Evolutionary conservation across 2,329 filamentous ascomycete genomes (phyloP).

Genomic region (Fusarium euwallaceae): DNA sequence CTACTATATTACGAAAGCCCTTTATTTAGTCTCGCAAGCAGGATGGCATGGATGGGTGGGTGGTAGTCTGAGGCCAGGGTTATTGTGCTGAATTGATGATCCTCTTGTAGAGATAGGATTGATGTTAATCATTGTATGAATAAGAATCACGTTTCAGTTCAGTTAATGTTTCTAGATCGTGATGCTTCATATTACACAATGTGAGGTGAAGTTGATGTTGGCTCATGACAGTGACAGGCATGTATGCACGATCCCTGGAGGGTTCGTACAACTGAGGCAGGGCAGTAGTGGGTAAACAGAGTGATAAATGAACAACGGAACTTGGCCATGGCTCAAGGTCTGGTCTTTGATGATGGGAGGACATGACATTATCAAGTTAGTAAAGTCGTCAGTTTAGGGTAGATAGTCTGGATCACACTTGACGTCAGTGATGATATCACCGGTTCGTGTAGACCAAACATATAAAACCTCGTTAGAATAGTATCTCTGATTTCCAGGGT

Average conservation of each 20-base stretch:
- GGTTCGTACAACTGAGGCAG: background rate
- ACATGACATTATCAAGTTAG: background rate
- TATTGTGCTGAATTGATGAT: slow-evolving; percentile 16
- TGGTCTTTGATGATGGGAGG: no score
- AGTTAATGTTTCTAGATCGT: background rate
- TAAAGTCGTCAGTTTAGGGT: background rate
- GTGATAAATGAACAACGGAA: background rate
- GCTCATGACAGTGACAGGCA: background rate
- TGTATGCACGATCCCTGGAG: background rate
- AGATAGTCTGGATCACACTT: background rate
- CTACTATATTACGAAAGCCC: slow-evolving; percentile 33
- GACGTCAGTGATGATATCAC: background rate
- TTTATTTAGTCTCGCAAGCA: slow-evolving; percentile 19
- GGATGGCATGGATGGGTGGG: slow-evolving; percentile 24
- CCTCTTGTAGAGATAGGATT: slow-evolving; percentile 36
- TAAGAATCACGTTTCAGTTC: slow-evolving; percentile 41
- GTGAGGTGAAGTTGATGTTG: background rate
- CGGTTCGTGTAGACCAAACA: background rate
- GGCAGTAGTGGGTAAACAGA: background rate
- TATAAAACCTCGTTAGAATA: background rate
- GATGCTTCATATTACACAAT: background rate
- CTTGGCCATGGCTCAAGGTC: background rate
- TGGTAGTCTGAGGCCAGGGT: slow-evolving; percentile 13
- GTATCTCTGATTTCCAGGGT: background rate
- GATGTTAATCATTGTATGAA: slow-evolving; percentile 47